Conservation (phyloP, 768 basidiomycete genomes). For the Cyclocybe aegerita region DNA sequence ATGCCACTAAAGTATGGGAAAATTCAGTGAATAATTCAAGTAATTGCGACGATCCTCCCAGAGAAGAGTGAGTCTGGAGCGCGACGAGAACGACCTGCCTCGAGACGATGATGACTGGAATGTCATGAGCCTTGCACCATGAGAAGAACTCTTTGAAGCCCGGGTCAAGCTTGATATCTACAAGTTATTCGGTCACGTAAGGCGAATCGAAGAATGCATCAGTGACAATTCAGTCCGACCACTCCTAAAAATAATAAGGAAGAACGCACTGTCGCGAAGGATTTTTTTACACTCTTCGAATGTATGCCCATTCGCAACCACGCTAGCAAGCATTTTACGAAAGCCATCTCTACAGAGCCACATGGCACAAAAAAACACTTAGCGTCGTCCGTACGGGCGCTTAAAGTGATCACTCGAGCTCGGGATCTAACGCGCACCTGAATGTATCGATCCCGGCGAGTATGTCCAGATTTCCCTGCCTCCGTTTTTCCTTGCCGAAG, state of each 20-base stretch:
- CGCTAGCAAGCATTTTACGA: constrained; percentile 80
- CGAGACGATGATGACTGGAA: constrained; percentile 93
- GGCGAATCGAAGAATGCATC: too few species aligned
- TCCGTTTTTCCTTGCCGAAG: constrained; percentile 72
- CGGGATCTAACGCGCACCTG: constrained; percentile 44
- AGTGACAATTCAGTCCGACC: too few species aligned
- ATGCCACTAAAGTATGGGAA: constrained; percentile 62
- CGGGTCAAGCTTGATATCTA: constrained; percentile 83
- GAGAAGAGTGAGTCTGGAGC: too few species aligned
- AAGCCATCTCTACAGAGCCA: constrained; percentile 72
- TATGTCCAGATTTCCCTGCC: constrained; percentile 72
- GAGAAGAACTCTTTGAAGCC: constrained; percentile 88
- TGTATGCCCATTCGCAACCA: constrained; percentile 69
- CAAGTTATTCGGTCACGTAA: neutral
- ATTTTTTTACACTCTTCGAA: constrained; percentile 86
- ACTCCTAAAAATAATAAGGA: too few species aligned
- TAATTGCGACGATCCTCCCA: too few species aligned
- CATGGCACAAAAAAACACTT: neutral
- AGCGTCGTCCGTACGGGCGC: neutral
- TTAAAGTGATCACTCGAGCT: neutral
- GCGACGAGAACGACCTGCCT: constrained; percentile 45
- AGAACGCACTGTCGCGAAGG: constrained; percentile 60
- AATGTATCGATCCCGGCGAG: constrained; percentile 69
- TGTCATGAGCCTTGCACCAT: constrained; percentile 77
- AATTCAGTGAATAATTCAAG: neutral